Conservation (phyloP, 2,329 filamentous ascomycete genomes). For the Myriosclerotinia scirpicola region DNA sequence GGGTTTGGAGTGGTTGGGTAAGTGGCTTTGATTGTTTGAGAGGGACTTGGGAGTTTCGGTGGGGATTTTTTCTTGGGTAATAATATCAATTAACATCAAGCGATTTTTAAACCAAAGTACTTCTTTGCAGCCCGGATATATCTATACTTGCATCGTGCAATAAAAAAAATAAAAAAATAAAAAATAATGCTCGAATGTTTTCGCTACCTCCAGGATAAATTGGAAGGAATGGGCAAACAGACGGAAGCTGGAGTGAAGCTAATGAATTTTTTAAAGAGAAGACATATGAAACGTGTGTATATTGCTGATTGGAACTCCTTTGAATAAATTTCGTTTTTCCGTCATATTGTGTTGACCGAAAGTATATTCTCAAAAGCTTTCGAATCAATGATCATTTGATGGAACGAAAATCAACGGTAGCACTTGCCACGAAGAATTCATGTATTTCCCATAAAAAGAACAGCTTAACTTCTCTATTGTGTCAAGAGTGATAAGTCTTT, state of each 20-base stretch:
- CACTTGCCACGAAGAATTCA: background rate
- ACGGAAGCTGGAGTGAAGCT: background rate
- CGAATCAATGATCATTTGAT: background rate
- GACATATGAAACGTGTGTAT: background rate
- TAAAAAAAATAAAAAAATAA: background rate
- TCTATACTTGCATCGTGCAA: no score
- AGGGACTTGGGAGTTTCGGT: background rate
- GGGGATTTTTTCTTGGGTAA: background rate
- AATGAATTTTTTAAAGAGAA: background rate
- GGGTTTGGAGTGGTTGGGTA: conserved; percentile 25
- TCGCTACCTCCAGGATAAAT: background rate
- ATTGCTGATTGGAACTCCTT: background rate
- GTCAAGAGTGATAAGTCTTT: background rate
- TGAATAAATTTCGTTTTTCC: background rate
- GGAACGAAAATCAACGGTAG: background rate
- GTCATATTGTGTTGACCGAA: background rate
- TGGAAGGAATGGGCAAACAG: background rate
- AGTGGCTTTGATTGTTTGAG: conserved; percentile 18
- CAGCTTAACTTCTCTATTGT: background rate
- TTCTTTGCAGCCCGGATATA: background rate
- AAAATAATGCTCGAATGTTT: no score
- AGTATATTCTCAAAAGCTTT: background rate
- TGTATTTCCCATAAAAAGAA: background rate
- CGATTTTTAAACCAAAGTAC: background rate
- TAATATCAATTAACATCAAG: background rate